These are phyloP conservation scores for Leonotis leonurus DNA, from an alignment of 257 asterid genomes.

Conservation along the genomic window DNA sequence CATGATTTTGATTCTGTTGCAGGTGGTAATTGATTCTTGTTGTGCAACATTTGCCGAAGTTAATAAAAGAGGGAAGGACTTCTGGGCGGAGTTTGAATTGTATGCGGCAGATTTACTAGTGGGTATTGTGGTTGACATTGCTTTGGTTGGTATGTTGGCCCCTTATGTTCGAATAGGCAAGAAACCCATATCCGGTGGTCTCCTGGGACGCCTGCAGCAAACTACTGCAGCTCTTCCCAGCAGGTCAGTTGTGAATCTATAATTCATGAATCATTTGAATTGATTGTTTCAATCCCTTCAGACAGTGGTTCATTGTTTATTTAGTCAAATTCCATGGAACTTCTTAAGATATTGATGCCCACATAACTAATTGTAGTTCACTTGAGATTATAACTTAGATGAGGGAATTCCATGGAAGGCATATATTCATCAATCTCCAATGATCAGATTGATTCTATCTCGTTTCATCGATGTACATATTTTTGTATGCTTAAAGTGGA, in stretches of 20 bases:
- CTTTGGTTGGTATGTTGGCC: constrained; percentile 93
- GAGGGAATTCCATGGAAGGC: background rate
- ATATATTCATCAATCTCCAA: background rate
- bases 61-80: constrained; percentile 85
- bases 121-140: constrained; percentile 87
- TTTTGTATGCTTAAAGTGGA: background rate
- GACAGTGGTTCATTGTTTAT: background rate
- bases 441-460: background rate
- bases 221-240: constrained; percentile 78
- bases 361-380: background rate
- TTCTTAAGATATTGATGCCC: background rate
- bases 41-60: constrained; percentile 98
- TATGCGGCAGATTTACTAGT: constrained; percentile 91
- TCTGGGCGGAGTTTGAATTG: constrained; percentile 96
- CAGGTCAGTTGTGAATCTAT: constrained; percentile 44
- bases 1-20: constrained; percentile 12
- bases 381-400: constrained; percentile 4
- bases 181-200: constrained; percentile 54
- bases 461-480: too few relatives aligned
- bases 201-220: constrained; percentile 47
- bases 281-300: background rate
- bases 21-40: constrained; percentile 90
- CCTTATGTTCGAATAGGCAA: constrained; percentile 86
- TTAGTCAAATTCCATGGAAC: background rate
- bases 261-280: background rate